phyloP scores from a whole-genome alignment of 306 rosid genomes.

The Castanopsis chinensis region DNA sequence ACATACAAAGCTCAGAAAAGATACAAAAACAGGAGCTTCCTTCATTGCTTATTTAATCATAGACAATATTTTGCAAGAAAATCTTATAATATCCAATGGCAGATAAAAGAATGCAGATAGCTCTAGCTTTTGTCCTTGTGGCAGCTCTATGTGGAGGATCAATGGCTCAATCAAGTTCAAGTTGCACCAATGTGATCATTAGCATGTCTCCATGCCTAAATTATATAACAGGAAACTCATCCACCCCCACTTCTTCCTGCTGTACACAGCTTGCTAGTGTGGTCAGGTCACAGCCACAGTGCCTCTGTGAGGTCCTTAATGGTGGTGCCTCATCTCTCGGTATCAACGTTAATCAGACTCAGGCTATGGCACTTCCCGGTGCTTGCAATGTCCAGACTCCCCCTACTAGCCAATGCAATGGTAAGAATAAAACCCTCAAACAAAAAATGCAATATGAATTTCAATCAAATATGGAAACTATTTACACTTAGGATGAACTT shows the following conservation, averaged over 20 bases:
- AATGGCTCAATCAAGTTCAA: slow-evolving; percentile 46
- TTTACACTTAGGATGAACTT: too few species aligned
- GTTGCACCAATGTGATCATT: slow-evolving; percentile 46
- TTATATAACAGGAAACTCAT: slow-evolving; percentile 43
- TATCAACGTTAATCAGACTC: slow-evolving; percentile 57
- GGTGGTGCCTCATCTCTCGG: slow-evolving; percentile 43
- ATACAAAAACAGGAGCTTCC: background rate
- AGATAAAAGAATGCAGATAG: slow-evolving; percentile 15
- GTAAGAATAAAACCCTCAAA: slow-evolving; percentile 21
- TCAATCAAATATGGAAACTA: too few species aligned
- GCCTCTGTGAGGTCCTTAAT: slow-evolving; percentile 57
- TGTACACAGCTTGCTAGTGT: slow-evolving; percentile 55
- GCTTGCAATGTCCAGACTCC: slow-evolving; percentile 56
- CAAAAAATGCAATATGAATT: too few species aligned
- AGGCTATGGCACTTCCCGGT: slow-evolving; percentile 43
- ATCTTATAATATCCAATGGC: slow-evolving; percentile 31
- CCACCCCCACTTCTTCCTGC: slow-evolving; percentile 47
- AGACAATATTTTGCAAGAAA: background rate
- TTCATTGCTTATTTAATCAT: background rate
- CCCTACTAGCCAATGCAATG: slow-evolving; percentile 40
- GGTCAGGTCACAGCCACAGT: slow-evolving; percentile 49
- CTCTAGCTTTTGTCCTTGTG: slow-evolving; percentile 20
- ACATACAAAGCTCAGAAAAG: slow-evolving; percentile 19
- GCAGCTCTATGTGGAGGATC: slow-evolving; percentile 23
- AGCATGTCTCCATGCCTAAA: slow-evolving; percentile 56